A percentile compares a stretch with the other conserved stretches of the same genome.
Evolutionary conservation across 2,329 filamentous ascomycete species (phyloP).

Genomic region (Penicillium sp.): DNA sequence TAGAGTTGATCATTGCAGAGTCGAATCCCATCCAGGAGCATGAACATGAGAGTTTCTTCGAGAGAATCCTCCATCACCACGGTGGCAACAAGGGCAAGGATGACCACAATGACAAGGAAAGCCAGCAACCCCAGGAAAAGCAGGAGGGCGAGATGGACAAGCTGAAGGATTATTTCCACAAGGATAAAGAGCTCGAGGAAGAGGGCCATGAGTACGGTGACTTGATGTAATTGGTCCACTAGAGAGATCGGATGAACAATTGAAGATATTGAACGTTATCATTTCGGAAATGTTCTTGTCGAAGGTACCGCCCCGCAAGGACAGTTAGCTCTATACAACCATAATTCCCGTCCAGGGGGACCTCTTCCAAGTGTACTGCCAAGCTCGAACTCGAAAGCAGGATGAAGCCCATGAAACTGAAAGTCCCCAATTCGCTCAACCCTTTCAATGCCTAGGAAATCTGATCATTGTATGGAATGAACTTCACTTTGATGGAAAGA

Average conservation of each 20-base stretch:
- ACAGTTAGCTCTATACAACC: no score
- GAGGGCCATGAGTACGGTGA: slow-evolving; percentile 9
- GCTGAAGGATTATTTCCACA: slow-evolving; percentile 7
- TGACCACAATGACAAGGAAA: slow-evolving; percentile 2
- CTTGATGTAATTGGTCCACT: slow-evolving; percentile 3
- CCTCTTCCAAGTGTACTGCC: background rate
- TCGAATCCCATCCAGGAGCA: slow-evolving; percentile 1
- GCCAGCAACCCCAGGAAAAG: slow-evolving; percentile 1
- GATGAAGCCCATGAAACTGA: background rate
- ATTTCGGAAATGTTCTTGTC: background rate
- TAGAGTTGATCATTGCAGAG: background rate
- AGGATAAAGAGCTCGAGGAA: slow-evolving; percentile 8
- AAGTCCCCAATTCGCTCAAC: background rate
- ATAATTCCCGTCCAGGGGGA: background rate
- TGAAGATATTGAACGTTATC: background rate
- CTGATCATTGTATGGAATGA: background rate
- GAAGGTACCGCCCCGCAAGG: background rate
- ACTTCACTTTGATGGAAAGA: slow-evolving; percentile 13
- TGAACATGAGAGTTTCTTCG: slow-evolving; percentile 16
- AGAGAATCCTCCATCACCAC: slow-evolving; percentile 11
- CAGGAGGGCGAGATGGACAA: slow-evolving; percentile 12
- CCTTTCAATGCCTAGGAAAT: background rate
- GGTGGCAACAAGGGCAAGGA: background rate
- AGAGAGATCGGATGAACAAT: background rate
- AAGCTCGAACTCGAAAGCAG: background rate